A percentile compares a stretch with the other conserved stretches of the same genome.
Conservation (phyloP, 441 rosid genomes). For the Adansonia grandidieri region DNA sequence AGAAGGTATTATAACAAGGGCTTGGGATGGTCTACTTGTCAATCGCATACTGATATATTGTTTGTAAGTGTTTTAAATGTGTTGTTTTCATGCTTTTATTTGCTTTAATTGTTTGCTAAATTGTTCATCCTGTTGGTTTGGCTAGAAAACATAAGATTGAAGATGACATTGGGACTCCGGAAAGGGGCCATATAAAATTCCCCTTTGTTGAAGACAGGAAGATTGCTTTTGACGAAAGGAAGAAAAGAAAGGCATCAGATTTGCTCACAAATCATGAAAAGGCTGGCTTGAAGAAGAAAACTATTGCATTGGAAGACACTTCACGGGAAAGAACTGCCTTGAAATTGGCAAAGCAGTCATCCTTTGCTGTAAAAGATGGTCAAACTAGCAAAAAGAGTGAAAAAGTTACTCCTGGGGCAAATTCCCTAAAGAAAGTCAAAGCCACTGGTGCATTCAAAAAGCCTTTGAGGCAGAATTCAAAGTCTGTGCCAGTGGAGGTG, state of each 20-base stretch:
- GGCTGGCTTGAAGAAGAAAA: conserved; percentile 41
- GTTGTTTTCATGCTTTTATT: conserved; percentile 24
- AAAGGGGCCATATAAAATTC: conserved; percentile 72
- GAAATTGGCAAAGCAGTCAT: conserved; percentile 36
- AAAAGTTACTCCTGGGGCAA: conserved; percentile 41
- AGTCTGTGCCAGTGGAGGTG: conserved; percentile 30
- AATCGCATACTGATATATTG: conserved; percentile 86
- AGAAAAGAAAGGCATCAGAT: conserved; percentile 41
- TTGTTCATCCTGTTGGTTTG: conserved; percentile 29
- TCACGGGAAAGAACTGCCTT: conserved; percentile 37
- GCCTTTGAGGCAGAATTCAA: conserved; percentile 41
- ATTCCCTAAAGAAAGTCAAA: conserved; percentile 46
- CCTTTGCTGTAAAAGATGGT: conserved; percentile 39
- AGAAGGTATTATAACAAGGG: conserved; percentile 59
- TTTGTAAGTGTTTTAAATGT: conserved; percentile 54
- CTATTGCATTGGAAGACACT: conserved; percentile 37
- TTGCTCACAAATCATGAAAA: conserved; percentile 40
- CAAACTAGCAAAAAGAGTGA: conserved; percentile 43
- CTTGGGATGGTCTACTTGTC: conserved; percentile 77
- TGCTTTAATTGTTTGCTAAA: conserved; percentile 29
- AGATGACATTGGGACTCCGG: conserved; percentile 73
- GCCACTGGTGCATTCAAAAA: conserved; percentile 38
- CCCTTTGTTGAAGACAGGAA: conserved; percentile 54
- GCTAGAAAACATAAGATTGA: conserved; percentile 75
- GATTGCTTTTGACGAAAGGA: conserved; percentile 33